Percentiles rank a stretch among this genome's conserved stretches.
phyloP scores from a whole-genome alignment of 176 grass and related monocot genomes.

The Bolboschoenus planiculmis region DNA sequence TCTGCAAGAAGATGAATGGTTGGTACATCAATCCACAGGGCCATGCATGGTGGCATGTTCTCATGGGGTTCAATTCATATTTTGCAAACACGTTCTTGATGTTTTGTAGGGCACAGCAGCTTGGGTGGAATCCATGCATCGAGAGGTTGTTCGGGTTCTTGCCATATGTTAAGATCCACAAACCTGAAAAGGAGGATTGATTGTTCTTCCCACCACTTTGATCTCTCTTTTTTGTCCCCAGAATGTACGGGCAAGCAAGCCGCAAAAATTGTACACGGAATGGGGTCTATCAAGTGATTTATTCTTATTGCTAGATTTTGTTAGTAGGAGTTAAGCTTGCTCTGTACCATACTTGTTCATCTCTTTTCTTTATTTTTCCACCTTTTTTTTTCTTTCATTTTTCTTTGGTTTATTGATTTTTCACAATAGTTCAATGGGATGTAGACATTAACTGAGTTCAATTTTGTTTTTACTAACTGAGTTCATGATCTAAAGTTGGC shows the following conservation, averaged over 20 bases:
- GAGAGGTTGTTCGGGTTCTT: slow-evolving; percentile 48
- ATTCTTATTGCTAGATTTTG: slow-evolving; percentile 38
- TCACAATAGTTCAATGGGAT: slow-evolving; percentile 8
- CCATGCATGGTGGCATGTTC: slow-evolving; percentile 84
- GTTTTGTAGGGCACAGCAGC: slow-evolving; percentile 82
- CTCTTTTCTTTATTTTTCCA: neutral
- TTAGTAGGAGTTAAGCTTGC: slow-evolving; percentile 47
- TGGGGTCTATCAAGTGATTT: slow-evolving; percentile 32
- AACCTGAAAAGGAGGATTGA: slow-evolving; percentile 66
- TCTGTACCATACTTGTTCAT: slow-evolving; percentile 59
- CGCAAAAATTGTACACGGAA: slow-evolving; percentile 44
- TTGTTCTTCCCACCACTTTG: neutral
- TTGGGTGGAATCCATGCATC: slow-evolving; percentile 54
- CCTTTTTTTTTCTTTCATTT: neutral
- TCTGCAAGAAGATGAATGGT: slow-evolving; percentile 63
- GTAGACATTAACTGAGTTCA: slow-evolving; percentile 24
- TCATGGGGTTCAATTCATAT: slow-evolving; percentile 86
- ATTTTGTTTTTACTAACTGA: slow-evolving; percentile 25
- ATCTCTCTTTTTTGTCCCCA: slow-evolving; percentile 28
- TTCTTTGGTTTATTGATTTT: slow-evolving; percentile 1
- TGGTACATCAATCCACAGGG: slow-evolving; percentile 87
- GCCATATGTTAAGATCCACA: slow-evolving; percentile 75
- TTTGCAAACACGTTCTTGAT: slow-evolving; percentile 88
- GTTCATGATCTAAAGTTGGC: neutral
- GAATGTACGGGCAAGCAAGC: slow-evolving; percentile 52